phyloP scores from a whole-genome alignment of 805 yeast species.

The Hanseniaspora lindneri region DNA sequence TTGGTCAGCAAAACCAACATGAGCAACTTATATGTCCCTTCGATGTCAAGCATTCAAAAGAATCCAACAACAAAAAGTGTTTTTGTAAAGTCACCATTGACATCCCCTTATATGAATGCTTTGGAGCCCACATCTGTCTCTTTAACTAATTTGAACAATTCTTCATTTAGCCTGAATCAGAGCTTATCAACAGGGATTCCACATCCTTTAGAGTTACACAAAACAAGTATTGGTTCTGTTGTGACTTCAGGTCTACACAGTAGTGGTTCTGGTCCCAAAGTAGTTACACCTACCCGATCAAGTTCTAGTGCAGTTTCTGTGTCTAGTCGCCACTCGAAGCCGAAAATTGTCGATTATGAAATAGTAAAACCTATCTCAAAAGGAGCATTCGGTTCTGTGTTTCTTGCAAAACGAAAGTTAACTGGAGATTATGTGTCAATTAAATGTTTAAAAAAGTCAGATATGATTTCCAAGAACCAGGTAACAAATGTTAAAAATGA shows the following conservation, averaged over 20 bases:
- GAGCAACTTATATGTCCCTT: constrained; percentile 34
- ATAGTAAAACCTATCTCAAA: constrained; percentile 85
- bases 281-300: neutral
- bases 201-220: constrained; percentile 3
- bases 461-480: constrained; percentile 95
- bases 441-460: constrained; percentile 79
- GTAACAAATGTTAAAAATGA: constrained; percentile 89
- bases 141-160: constrained; percentile 33
- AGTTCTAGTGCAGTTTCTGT: neutral
- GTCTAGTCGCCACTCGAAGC: constrained; percentile 28
- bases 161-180: neutral
- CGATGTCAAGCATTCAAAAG: constrained; percentile 47
- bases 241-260: neutral
- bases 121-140: constrained; percentile 29
- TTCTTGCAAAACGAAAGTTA: constrained; percentile 62
- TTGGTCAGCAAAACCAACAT: constrained; percentile 25
- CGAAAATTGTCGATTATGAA: constrained; percentile 79
- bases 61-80: constrained; percentile 30
- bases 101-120: constrained; percentile 47
- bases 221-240: constrained; percentile 10
- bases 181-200: neutral
- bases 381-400: constrained; percentile 96
- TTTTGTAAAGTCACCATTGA: constrained; percentile 36
- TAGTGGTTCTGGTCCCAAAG: neutral
- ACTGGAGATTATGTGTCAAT: constrained; percentile 96